Base-by-base conservation (phyloP, 257 asterid species). In the Scutellaria baicalensis region DNA sequence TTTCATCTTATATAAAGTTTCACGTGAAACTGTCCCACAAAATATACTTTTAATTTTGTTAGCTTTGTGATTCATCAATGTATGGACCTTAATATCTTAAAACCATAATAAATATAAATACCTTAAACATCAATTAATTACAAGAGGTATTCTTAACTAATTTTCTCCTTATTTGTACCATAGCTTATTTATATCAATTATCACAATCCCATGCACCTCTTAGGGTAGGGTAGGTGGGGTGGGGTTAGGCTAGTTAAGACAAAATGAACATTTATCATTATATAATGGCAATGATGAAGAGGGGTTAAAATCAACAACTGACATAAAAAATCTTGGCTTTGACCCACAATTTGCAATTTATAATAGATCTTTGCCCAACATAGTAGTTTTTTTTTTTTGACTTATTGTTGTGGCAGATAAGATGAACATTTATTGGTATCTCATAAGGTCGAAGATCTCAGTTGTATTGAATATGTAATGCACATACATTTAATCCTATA, bases 391-490 rank as follows among this genome's bases (percentile, higher is more conserved):
- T 9, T 17, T 51, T 45, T 45, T 21, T 49, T 21, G 31, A 50
- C 64, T 27, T 72, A 9, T 20, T 31, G 33, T 16, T 3, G 8
- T 52, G 64, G 43, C 8, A 54, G 71, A 72, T 72, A 42, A 64
- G 65, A 62, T 57, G 8, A 21, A 39, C 58, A 72, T 52, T 50
- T 56, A 73, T 23, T 33, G 66, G 44, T 72, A 63, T 64, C 33
- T 43, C 6, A 43, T 50, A 27, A 33, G 56, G 51, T 57, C 45
- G n/a, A 50, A 74, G 50, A 74, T 67, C 79, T 67, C 17, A 59
- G 74, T 47, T 8, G n/a, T n/a, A 35, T 23, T 23, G 8, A 21
- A 49, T 58, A 16, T 6, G 56, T 64, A 31, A 66, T 57, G 21
- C 61, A 44, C 45, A 33, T 18, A 36, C 13, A 56, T 6, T 42